Conservation (phyloP, 2,329 filamentous ascomycete genomes). For the Ploettnerulaceae sp. region DNA sequence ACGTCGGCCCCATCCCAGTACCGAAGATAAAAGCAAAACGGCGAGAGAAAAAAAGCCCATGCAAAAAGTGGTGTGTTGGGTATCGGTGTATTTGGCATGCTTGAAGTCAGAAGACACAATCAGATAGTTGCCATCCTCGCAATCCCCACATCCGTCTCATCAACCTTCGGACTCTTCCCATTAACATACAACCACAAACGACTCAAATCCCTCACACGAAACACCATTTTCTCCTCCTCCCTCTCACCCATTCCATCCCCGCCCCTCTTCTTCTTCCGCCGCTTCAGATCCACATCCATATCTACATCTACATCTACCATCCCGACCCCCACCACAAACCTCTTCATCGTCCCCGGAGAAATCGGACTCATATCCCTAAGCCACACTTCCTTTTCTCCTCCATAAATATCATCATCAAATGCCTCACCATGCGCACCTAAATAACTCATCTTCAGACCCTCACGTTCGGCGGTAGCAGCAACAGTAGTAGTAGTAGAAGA, state of each 20-base stretch:
- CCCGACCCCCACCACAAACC: constrained; percentile 1
- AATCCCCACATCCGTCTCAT: constrained; percentile 22
- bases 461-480: constrained; percentile 41
- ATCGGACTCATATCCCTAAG: constrained; percentile 27
- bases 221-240: constrained; percentile 16
- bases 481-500: constrained; percentile 30
- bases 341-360: constrained; percentile 7
- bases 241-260: constrained; percentile 1
- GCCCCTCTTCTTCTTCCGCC: constrained; percentile 4
- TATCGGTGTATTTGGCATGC: no score
- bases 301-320: no score
- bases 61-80: no score
- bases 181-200: constrained; percentile 60
- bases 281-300: neutral
- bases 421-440: constrained; percentile 8
- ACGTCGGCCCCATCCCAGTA: no score
- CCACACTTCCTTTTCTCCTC: constrained; percentile 19
- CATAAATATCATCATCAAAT: constrained; percentile 10
- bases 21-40: no score
- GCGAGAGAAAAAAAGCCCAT: no score
- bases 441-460: constrained; percentile 43
- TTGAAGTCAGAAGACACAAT: no score
- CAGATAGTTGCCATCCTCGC: constrained; percentile 24
- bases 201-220: constrained; percentile 56
- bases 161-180: constrained; percentile 44